Percentiles rank a stretch among this genome's conserved stretches.
These are phyloP conservation scores for Cotoneaster glaucophyllus DNA, from an alignment of 306 rosid genomes.

Conservation along the genomic window DNA sequence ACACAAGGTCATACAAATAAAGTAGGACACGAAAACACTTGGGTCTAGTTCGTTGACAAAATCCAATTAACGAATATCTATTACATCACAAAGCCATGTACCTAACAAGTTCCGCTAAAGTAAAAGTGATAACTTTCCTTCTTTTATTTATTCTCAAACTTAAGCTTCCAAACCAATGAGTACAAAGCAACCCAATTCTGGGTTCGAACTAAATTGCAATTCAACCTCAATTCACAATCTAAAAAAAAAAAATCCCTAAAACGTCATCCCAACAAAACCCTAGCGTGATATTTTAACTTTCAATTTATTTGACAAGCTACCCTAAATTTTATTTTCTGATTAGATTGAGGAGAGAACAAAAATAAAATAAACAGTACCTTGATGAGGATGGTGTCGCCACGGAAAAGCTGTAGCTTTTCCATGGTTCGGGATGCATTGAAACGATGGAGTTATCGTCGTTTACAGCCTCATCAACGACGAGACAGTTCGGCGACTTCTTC, in stretches of 20 bases:
- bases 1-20: not conserved
- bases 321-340: not conserved
- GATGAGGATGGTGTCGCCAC: slow-evolving; percentile 51
- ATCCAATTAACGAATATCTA: not conserved
- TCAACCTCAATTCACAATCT: not conserved
- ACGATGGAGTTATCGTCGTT: slow-evolving; percentile 53
- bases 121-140: not conserved
- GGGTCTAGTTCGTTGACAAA: not conserved
- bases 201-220: not conserved
- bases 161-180: not conserved
- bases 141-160: not conserved
- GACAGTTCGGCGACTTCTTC: slow-evolving; percentile 45
- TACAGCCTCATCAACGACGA: slow-evolving; percentile 43
- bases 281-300: not conserved
- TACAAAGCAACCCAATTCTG: not conserved
- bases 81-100: not conserved
- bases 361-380: slow-evolving; percentile 25
- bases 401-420: slow-evolving; percentile 46
- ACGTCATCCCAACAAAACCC: not conserved
- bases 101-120: not conserved
- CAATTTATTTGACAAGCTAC: not conserved
- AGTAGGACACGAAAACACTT: not conserved
- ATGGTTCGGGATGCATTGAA: slow-evolving; percentile 40
- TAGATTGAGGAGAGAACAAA: no score
- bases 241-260: no score